These are phyloP conservation scores for Primulina tabacum DNA, from an alignment of 257 asterid species.

Conservation along the genomic window DNA sequence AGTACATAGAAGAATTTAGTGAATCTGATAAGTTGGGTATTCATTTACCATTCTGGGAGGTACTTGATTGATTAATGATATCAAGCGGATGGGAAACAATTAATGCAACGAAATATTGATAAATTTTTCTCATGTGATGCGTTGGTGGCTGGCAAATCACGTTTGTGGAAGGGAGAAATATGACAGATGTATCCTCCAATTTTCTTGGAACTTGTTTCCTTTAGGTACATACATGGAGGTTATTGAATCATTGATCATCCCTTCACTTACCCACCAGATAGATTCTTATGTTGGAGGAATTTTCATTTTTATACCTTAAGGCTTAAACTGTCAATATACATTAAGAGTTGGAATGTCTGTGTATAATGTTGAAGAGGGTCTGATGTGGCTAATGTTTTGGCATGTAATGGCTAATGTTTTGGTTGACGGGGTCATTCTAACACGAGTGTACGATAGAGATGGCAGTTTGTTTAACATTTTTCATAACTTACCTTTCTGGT, in stretches of 20 bases:
- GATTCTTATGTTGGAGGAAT: neutral
- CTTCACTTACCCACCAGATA: neutral
- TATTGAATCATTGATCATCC: neutral
- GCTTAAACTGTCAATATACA: neutral
- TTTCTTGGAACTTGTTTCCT: constrained; percentile 15
- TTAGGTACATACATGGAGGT: constrained; percentile 15
- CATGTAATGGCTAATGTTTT: neutral
- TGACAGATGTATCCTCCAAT: too few species aligned
- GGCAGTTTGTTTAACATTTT: constrained; percentile 1
- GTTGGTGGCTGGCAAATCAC: neutral
- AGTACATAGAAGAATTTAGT: neutral
- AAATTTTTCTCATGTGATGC: neutral
- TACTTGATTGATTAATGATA: constrained; percentile 4
- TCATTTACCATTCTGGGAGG: constrained; percentile 5
- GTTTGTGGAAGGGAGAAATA: constrained; percentile 8
- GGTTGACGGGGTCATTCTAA: constrained; percentile 1
- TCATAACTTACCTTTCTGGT: neutral
- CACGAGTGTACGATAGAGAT: neutral
- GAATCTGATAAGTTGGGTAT: constrained; percentile 16
- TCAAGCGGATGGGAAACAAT: constrained; percentile 8
- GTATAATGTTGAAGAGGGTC: constrained; percentile 9
- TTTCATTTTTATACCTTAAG: neutral
- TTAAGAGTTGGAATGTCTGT: neutral
- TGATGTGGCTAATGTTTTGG: neutral
- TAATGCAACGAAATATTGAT: neutral